Base-by-base conservation (phyloP, 2,329 filamentous ascomycete species). In the Colletotrichum melonis region DNA sequence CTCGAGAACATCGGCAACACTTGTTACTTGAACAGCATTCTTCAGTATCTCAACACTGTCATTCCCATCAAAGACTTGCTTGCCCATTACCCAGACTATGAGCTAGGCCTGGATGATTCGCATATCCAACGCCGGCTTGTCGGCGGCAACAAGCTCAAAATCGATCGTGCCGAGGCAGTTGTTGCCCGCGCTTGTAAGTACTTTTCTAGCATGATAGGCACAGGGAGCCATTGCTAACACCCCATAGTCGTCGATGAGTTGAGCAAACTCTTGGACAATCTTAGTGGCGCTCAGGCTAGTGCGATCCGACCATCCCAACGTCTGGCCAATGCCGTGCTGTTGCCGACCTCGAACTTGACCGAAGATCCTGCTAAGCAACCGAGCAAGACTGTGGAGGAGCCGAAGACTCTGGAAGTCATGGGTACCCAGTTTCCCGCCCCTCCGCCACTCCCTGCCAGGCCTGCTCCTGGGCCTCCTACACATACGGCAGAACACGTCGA, bases 1-100 rank as follows among this genome's bases (percentile, higher is more conserved):
- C 88, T 98, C 6, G 90, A 92, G 75, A 99, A 98, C 77, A 97
- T 98, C 70, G 95, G 97, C 72, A 99, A 99, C 79, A 99, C 97
- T 0, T 99, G 97, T 81, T 99, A 99, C 79, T 88, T 99, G 67
- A 99, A 99, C 85, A 98, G 96, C 83, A 89, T 99, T 62, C 87
- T 99, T 11, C 97, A 99, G 78, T 98, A 97, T 80, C 93, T 98
- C 76, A 98, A 97, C 81, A 97, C 95, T 0, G 90, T 98, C 68
- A 92, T 92, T 74, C 92, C 94, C 2, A 87, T 98, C 35, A 91
- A 96, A 63, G 89, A 97, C 5, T 89, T 98, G 76, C 92, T 98
- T 3, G 86, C 97, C 71, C 87, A 94, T 63, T 94, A 94, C 76
- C 91, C 96, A 30, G 82, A 91, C 5, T 90, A 92, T 78, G 90